Conservation (phyloP, 768 basidiomycete genomes). For the Cystofilobasidium macerans region DNA sequence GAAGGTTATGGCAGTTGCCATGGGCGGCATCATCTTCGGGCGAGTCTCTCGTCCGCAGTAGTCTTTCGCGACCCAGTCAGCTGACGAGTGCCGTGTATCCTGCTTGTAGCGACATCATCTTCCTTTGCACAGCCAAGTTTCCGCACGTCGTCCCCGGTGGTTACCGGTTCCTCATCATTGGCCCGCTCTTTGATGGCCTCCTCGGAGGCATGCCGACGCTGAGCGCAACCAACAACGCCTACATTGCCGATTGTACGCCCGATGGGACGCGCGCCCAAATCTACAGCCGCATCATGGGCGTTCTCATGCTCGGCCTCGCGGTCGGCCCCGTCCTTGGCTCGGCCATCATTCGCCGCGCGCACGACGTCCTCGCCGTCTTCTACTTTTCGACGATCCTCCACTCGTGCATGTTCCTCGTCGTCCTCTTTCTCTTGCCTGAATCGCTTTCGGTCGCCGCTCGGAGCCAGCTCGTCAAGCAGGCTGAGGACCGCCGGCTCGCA, state of each 20-base stretch:
- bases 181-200: slow-evolving; percentile 23
- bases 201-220: slow-evolving; percentile 24
- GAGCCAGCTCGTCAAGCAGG: slow-evolving; percentile 29
- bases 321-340: slow-evolving; percentile 64
- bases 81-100: background rate
- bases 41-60: slow-evolving; percentile 37
- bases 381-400: slow-evolving; percentile 52
- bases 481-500: slow-evolving; percentile 23
- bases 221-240: slow-evolving; percentile 33
- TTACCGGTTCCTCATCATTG: slow-evolving; percentile 49
- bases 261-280: slow-evolving; percentile 62
- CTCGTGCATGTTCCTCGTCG: slow-evolving; percentile 49
- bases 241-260: slow-evolving; percentile 68
- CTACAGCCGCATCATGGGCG: slow-evolving; percentile 59
- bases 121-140: slow-evolving; percentile 67
- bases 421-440: slow-evolving; percentile 51
- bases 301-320: slow-evolving; percentile 49
- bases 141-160: slow-evolving; percentile 47
- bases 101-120: slow-evolving; percentile 56
- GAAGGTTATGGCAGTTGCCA: slow-evolving; percentile 54
- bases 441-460: slow-evolving; percentile 49
- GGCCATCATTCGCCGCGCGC: slow-evolving; percentile 50
- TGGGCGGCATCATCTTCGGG: slow-evolving; percentile 63
- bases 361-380: slow-evolving; percentile 47
- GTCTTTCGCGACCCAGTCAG: background rate